These are phyloP conservation scores for Fusarium albosuccineum DNA, from an alignment of 2,329 filamentous ascomycete species.

Conservation along the genomic window DNA sequence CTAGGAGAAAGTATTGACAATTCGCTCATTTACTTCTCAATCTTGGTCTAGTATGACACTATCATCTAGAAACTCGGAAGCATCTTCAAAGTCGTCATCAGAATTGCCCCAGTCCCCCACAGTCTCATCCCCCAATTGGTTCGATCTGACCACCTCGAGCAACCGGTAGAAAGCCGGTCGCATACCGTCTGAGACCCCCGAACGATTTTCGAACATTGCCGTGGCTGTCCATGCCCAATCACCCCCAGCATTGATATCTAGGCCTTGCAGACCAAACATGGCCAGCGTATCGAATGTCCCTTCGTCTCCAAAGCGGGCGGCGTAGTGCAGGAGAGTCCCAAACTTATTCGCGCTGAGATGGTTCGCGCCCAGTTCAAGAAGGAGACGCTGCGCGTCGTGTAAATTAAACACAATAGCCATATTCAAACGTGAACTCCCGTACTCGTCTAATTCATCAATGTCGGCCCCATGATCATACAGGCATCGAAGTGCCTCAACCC, in stretches of 20 bases:
- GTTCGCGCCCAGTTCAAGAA: background rate
- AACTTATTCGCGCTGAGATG: background rate
- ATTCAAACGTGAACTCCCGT: background rate
- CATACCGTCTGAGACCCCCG: background rate
- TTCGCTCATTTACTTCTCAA: background rate
- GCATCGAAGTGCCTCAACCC: background rate
- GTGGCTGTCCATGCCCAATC: background rate
- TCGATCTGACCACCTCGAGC: background rate
- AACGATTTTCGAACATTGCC: background rate
- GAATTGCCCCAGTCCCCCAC: too few species aligned
- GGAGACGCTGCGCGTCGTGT: accelerated
- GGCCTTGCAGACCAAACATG: too few species aligned
- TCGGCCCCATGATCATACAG: background rate
- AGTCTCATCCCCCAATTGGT: background rate
- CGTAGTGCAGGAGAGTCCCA: accelerated
- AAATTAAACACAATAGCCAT: too few species aligned
- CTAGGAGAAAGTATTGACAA: too few species aligned
- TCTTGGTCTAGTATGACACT: background rate
- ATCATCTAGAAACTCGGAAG: background rate
- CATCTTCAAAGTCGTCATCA: background rate
- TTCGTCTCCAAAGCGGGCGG: background rate
- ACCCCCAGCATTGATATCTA: background rate
- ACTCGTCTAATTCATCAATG: accelerated
- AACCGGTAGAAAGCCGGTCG: background rate
- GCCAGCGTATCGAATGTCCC: background rate